Evolutionary conservation across 345 rosid species (phyloP), one percentile per base, ranked within the genome.

Genomic region (Eucalyptus regnans): DNA sequence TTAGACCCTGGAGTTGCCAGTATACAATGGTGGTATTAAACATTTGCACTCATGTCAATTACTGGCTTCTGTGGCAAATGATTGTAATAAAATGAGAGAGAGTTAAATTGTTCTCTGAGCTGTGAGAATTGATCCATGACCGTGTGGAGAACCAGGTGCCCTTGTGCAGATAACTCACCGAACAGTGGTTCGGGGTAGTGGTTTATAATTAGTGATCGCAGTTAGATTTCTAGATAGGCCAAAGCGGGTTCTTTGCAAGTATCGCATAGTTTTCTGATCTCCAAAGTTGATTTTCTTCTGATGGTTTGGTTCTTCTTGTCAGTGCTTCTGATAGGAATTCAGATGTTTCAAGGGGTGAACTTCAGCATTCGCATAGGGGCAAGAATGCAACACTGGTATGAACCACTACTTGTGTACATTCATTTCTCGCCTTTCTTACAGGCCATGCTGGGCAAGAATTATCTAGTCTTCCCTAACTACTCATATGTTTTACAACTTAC

Each of bases 261-360:
- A 23, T 41, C 12, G 5, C 12, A 23, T 41, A 41, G 48, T 76
- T 76, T 76, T 76, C 29, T 76, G 29, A 76, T 41, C 84, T 76
- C 23, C 58, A 86, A 9, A 86, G 44, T 37, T 68, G 31, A 49
- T 12, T 44, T 68, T 87, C 27, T 87, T 86, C 49, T 56, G 85
- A 80, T 68, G 16, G 16, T 46, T 87, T 16, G 86, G 17, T 60
- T 62, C 86, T 85, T 85, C 87, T 88, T 91, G 22, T 43, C 91
- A 97, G 99, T 93, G 97, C 97, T n/a, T 92, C 95, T 7, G 98
- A 97, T 60, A 91, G 92, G 92, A 93, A 93, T 86, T 86, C 90
- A 86, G 91, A 92, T 23, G 90, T 71, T 90, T 87, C 94, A 71
- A 89, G 91, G 90, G 88, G 76, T 51, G 92, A 90, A 89, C 88